A percentile compares a stretch with the other conserved stretches of the same genome.
phyloP scores from a whole-genome alignment of 2,329 filamentous ascomycete species.

The Cladobotryum protrusum region DNA sequence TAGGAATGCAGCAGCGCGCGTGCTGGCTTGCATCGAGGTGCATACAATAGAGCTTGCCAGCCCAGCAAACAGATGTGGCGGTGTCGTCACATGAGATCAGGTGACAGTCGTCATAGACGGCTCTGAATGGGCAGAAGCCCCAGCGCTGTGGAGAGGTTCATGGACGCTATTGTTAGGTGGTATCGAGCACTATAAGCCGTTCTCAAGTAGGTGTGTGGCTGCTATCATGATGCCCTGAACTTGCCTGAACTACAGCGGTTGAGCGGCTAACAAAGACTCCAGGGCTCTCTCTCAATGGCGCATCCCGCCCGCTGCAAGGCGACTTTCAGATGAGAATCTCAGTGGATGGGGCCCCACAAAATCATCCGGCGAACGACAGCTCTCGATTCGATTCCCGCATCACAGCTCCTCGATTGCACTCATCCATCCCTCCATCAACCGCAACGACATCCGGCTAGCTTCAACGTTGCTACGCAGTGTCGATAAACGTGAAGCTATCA shows the following conservation, averaged over 20 bases:
- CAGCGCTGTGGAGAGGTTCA: neutral
- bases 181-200: neutral
- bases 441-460: neutral
- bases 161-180: neutral
- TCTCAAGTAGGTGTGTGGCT: too few species aligned
- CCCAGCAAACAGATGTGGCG: slow-evolving; percentile 19
- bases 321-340: neutral
- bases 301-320: too few species aligned
- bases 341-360: slow-evolving; percentile 1
- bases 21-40: slow-evolving; percentile 10
- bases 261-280: too few species aligned
- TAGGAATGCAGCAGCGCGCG: slow-evolving; percentile 12
- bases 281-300: too few species aligned
- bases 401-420: slow-evolving; percentile 1
- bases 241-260: too few species aligned
- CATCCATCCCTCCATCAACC: neutral
- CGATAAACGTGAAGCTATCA: neutral
- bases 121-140: slow-evolving; percentile 13
- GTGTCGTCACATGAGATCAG: slow-evolving; percentile 26
- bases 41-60: slow-evolving; percentile 1
- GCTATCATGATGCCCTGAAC: too few species aligned
- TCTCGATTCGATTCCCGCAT: slow-evolving; percentile 1
- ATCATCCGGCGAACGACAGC: slow-evolving; percentile 1
- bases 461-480: neutral
- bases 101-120: slow-evolving; percentile 13